Evolutionary conservation across 2,329 filamentous ascomycete genomes (phyloP), one percentile per base, ranked within the genome.

Genomic region (Pestalotiopsis sp.): DNA sequence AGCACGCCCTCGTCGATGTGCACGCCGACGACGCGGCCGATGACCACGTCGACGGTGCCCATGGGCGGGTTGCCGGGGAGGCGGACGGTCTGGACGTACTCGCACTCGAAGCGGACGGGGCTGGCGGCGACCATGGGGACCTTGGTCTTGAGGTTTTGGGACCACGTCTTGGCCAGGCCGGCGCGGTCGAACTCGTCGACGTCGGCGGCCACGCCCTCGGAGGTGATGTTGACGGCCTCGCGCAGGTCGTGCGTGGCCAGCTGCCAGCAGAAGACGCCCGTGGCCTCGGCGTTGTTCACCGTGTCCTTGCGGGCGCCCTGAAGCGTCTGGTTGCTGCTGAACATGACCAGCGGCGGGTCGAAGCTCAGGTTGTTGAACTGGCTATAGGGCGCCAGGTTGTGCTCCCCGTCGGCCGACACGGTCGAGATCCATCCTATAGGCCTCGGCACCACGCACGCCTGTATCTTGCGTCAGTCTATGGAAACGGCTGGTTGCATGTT

Each of bases 361-460:
- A 89, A 90, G 39, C 86, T 89, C 0, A 90, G 82, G 71, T 90
- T 90, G 77, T 86, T 89, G 82, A 90, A 90, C 77, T 90, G 88
- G 0, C 81, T 85, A 78, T 87, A 90, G 0, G 88, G 88, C 0
- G 88, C 88, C 2, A 90, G 83, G 72, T 90, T 90, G 74, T 86
- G 80, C 63, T 78, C 74, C 69, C 84, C 84, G 6, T 76, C 71
- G 17, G 77, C 74, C n/a, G 83, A 85, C 69, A 84, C 80, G 0
- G 88, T 89, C 25, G 84, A 87, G 73, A 90, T 90, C 87, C 88
- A 90, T 71, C 88, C 89, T 65, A 90, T 90, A 25, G 88, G 87
- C 17, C 88, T 84, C 17, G 88, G 88, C 57, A 89, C 80, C 2
- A 90, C 87, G 76, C 88, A 90, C 41, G 83, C 82, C 83, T 67